Evolutionary conservation across 768 basidiomycete species (phyloP).

Genomic region (Auriculariales sp.): DNA sequence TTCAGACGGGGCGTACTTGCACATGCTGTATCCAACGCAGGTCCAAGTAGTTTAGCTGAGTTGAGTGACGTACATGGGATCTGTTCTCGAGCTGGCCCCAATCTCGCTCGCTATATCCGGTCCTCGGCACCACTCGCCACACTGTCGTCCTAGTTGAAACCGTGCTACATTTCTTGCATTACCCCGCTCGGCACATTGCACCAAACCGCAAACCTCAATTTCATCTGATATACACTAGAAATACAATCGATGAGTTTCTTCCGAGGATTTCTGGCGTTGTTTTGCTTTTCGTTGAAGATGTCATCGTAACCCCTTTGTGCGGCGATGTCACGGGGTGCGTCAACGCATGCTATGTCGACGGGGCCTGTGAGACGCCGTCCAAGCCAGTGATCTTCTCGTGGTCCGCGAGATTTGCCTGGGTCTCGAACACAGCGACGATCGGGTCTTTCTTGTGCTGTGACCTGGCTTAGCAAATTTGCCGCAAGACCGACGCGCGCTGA

Average conservation of each 20-base stretch:
- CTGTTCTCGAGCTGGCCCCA: neutral
- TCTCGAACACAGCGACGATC: slow-evolving; percentile 75
- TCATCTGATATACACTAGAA: neutral
- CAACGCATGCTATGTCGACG: slow-evolving; percentile 20
- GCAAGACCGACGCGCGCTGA: neutral
- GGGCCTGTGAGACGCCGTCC: slow-evolving; percentile 38
- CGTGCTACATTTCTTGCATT: neutral
- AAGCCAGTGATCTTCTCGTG: slow-evolving; percentile 79
- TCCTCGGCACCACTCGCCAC: neutral
- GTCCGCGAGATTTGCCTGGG: slow-evolving; percentile 76
- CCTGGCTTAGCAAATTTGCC: neutral
- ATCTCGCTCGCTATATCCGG: neutral
- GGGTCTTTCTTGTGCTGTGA: slow-evolving; percentile 60
- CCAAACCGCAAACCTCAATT: too few species aligned
- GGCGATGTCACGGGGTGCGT: neutral
- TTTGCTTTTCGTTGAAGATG: neutral
- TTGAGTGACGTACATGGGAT: neutral
- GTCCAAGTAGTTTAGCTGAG: too few species aligned
- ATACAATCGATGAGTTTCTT: neutral
- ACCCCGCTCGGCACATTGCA: too few species aligned
- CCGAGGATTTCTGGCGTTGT: neutral
- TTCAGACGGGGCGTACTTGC: too few species aligned
- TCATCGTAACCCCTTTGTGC: neutral
- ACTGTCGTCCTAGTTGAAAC: neutral
- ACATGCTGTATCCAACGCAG: too few species aligned